Conservation (phyloP, 345 rosid genomes). For the Corchorus olitorius region DNA sequence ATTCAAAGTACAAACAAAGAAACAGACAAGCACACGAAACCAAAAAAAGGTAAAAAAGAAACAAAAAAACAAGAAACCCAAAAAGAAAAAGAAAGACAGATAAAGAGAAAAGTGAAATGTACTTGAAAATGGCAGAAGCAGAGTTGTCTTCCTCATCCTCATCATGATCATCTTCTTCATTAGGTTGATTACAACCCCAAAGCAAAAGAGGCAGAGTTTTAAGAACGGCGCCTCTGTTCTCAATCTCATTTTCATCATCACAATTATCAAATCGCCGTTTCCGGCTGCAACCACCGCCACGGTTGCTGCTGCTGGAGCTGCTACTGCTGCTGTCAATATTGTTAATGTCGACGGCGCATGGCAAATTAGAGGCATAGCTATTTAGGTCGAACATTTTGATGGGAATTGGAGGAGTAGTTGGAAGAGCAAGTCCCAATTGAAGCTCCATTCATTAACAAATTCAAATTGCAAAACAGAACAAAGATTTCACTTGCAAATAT, state of each 20-base stretch:
- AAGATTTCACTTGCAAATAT: not conserved
- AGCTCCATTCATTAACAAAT: not conserved
- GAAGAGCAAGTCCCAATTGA: conserved; percentile 17
- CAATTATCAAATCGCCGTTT: not conserved
- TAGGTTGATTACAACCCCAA: conserved; percentile 11
- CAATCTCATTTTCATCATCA: not conserved
- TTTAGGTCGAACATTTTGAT: conserved; percentile 11
- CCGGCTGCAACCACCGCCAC: not conserved
- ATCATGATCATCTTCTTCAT: not conserved
- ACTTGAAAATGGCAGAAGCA: conserved; percentile 19
- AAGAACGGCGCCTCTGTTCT: not conserved
- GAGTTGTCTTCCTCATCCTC: not conserved
- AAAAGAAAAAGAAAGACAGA: not conserved
- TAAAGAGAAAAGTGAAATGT: not conserved
- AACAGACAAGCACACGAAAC: conserved; percentile 11
- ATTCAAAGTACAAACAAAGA: not conserved
- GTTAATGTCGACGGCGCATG: not conserved
- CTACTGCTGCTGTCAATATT: not conserved
- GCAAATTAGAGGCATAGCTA: not conserved
- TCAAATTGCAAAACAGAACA: not conserved
- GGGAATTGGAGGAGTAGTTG: not conserved
- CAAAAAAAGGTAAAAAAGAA: not conserved
- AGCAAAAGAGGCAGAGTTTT: conserved; percentile 18
- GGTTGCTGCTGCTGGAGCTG: not conserved
- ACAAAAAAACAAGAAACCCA: not conserved